Evolutionary conservation across 2,329 filamentous ascomycete genomes (phyloP).

Genomic region (Aureobasidium sp.): DNA sequence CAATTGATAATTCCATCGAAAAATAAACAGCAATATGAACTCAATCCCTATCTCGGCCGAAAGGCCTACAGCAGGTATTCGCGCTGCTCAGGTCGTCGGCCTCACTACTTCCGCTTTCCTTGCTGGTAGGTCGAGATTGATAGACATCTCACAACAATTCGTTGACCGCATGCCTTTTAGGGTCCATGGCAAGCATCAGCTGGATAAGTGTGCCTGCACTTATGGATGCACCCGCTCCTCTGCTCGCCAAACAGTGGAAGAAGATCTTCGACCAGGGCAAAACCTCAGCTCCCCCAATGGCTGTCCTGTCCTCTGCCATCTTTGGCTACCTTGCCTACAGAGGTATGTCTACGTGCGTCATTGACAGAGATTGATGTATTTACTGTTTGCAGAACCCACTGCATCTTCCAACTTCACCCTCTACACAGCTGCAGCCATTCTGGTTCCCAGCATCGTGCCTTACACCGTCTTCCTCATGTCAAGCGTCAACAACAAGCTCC

Average conservation of each 20-base stretch:
- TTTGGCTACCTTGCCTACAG: conserved; percentile 44
- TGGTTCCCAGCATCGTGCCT: conserved; percentile 44
- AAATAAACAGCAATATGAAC: conserved; percentile 3
- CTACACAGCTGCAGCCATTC: conserved; percentile 41
- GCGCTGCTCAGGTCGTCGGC: conserved; percentile 44
- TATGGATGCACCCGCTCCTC: conserved; percentile 48
- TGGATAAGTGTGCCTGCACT: conserved; percentile 42
- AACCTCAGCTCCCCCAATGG: conserved; percentile 34
- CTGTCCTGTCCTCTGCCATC: conserved; percentile 35
- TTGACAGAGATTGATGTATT: neutral
- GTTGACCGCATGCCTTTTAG: neutral
- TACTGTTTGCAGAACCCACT: conserved; percentile 22
- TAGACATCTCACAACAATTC: no score
- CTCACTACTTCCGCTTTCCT: conserved; percentile 46
- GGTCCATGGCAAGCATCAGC: conserved; percentile 6
- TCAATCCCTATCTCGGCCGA: conserved; percentile 8
- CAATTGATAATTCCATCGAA: neutral
- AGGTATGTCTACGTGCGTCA: conserved; percentile 21
- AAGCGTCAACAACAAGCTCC: conserved; percentile 44
- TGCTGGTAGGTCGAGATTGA: conserved; percentile 28
- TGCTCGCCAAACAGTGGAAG: conserved; percentile 52
- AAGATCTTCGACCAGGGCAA: conserved; percentile 37
- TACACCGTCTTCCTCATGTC: conserved; percentile 46
- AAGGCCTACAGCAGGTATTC: conserved; percentile 28
- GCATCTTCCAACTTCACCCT: conserved; percentile 33